These are phyloP conservation scores for Claviceps sp. DNA, from an alignment of 2,329 filamentous ascomycete species.

Conservation along the genomic window DNA sequence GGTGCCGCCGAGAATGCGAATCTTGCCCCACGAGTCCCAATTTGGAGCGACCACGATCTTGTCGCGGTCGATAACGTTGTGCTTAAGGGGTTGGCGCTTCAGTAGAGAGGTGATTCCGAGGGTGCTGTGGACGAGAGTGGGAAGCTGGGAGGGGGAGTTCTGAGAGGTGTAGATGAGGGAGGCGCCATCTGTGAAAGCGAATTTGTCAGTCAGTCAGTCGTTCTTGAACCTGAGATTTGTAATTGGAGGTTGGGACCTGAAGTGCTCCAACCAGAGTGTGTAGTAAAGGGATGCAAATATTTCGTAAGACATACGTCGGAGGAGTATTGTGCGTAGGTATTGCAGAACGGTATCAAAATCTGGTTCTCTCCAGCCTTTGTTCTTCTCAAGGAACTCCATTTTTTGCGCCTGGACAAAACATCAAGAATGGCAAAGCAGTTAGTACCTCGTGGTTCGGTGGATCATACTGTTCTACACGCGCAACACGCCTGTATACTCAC, in stretches of 20 bases:
- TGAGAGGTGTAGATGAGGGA: conserved; percentile 78
- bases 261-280: background rate
- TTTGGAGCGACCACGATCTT: conserved; percentile 91
- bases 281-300: background rate
- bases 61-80: conserved; percentile 86
- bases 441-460: background rate
- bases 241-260: too few species aligned
- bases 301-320: conserved; percentile 53
- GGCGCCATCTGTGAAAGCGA: conserved; percentile 48
- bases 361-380: conserved; percentile 86
- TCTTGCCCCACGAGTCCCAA: conserved; percentile 98
- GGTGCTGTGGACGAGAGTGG: conserved; percentile 70
- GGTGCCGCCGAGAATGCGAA: conserved; percentile 76
- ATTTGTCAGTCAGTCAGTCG: conserved; percentile 4
- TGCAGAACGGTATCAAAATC: conserved; percentile 94
- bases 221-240: too few species aligned
- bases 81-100: conserved; percentile 65
- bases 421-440: background rate
- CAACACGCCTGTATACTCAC: conserved; percentile 32
- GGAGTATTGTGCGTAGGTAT: conserved; percentile 74
- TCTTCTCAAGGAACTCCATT: conserved; percentile 82
- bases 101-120: conserved; percentile 75
- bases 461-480: background rate
- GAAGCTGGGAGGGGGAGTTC: conserved; percentile 62
- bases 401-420: conserved; percentile 52